Percentiles rank a stretch among this genome's conserved stretches.
Conservation (phyloP, 2,329 filamentous ascomycete genomes). For the Cladorrhinum sp. region DNA sequence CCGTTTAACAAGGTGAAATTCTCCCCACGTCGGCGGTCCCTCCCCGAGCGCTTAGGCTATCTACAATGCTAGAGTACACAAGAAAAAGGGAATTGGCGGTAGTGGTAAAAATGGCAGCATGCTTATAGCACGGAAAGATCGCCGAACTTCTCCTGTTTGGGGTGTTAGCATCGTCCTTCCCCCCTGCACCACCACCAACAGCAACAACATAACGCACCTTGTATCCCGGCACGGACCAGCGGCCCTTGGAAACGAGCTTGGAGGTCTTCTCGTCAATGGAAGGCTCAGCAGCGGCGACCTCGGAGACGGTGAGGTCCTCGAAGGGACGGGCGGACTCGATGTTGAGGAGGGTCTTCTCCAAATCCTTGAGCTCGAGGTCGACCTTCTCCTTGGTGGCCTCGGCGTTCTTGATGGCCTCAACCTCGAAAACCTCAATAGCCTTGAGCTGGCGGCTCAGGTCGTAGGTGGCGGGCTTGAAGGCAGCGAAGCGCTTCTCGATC, state of each 20-base stretch:
- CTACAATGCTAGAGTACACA: slow-evolving; percentile 70
- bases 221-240: slow-evolving; percentile 98
- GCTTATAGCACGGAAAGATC: slow-evolving; percentile 90
- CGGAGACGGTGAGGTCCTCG: slow-evolving; percentile 96
- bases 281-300: slow-evolving; percentile 88
- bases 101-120: slow-evolving; percentile 1
- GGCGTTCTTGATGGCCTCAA: slow-evolving; percentile 93
- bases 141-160: slow-evolving; percentile 90
- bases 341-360: slow-evolving; percentile 93
- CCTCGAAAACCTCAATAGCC: slow-evolving; percentile 97
- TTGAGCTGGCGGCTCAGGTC: slow-evolving; percentile 92
- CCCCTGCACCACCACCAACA: neutral
- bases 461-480: slow-evolving; percentile 90
- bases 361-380: slow-evolving; percentile 88
- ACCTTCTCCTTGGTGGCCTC: slow-evolving; percentile 96
- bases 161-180: slow-evolving; percentile 42
- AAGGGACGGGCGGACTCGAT: slow-evolving; percentile 95
- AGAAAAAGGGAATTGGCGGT: slow-evolving; percentile 40
- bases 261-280: slow-evolving; percentile 97
- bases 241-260: slow-evolving; percentile 93
- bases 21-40: slow-evolving; percentile 12
- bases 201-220: slow-evolving; percentile 67
- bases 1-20: slow-evolving; percentile 20
- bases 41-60: slow-evolving; percentile 40
- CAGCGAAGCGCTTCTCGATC: slow-evolving; percentile 92